Conservation (phyloP, 2,329 filamentous ascomycete genomes). For the Leptographium wingfieldii region DNA sequence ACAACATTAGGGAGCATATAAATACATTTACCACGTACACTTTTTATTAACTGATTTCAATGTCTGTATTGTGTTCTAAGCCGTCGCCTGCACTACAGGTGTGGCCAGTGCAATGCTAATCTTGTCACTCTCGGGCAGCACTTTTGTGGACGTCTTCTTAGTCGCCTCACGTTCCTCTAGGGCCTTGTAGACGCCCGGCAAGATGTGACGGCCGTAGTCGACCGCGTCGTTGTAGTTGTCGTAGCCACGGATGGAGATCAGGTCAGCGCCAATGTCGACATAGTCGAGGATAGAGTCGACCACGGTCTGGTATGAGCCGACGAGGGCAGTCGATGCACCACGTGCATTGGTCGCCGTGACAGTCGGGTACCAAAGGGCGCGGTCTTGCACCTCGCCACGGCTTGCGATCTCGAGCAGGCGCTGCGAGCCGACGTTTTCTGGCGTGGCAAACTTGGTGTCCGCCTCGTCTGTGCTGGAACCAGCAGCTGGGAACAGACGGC, state of each 20-base stretch:
- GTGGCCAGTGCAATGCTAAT: too few species aligned
- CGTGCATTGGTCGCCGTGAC: constrained; percentile 48
- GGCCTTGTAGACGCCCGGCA: constrained; percentile 29
- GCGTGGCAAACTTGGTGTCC: constrained; percentile 19
- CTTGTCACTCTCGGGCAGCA: too few species aligned
- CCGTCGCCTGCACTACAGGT: too few species aligned
- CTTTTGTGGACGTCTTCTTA: too few species aligned
- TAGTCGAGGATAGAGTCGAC: constrained; percentile 44
- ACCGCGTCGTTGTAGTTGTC: constrained; percentile 48
- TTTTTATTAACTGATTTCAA: too few species aligned
- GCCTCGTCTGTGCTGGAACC: constrained; percentile 10
- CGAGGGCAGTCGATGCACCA: constrained; percentile 45
- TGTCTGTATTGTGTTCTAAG: neutral
- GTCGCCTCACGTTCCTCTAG: too few species aligned
- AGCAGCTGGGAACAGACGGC: too few species aligned
- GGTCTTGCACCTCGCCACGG: constrained; percentile 44
- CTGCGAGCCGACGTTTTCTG: constrained; percentile 48
- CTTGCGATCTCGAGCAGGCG: constrained; percentile 44
- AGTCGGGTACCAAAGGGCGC: constrained; percentile 50
- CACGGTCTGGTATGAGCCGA: constrained; percentile 40
- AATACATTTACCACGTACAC: too few species aligned
- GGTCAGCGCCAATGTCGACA: constrained; percentile 35
- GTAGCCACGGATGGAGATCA: constrained; percentile 49
- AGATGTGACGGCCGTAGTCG: constrained; percentile 43
- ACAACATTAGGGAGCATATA: too few species aligned